phyloP scores from a whole-genome alignment of 208 protist species.

The Leishmania mexicana region DNA sequence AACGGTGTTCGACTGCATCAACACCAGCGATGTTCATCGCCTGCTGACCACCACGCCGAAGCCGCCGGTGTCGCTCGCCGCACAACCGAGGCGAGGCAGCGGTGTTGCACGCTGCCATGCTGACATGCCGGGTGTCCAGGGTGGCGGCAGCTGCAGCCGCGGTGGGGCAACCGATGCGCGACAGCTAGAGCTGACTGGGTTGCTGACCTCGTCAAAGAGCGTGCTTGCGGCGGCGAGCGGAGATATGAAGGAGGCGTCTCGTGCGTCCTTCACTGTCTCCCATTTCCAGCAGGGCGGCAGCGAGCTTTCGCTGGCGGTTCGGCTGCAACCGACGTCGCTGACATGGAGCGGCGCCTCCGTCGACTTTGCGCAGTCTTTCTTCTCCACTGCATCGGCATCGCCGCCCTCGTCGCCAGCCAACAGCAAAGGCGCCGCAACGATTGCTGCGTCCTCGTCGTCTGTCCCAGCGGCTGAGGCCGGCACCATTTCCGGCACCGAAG shows the following conservation, averaged over 20 bases:
- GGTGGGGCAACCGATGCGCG: neutral
- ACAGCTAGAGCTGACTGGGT: conserved; percentile 33
- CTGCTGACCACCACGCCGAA: conserved; percentile 50
- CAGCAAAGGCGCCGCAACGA: neutral
- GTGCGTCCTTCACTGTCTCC: conserved; percentile 22
- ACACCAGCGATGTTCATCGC: conserved; percentile 49
- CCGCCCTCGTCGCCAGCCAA: neutral
- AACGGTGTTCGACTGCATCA: conserved; percentile 65
- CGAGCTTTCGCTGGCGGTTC: conserved; percentile 36
- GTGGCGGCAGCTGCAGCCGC: neutral
- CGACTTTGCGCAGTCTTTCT: conserved; percentile 33
- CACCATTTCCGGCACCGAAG: conserved; percentile 28
- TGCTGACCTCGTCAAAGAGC: conserved; percentile 34
- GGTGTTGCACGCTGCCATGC: neutral
- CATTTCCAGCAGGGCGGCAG: conserved; percentile 35
- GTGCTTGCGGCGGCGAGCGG: conserved; percentile 14
- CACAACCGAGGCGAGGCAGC: neutral
- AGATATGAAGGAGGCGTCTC: neutral
- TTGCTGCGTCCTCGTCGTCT: neutral
- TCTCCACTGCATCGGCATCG: conserved; percentile 8
- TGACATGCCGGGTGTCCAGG: neutral
- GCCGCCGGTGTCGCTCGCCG: neutral
- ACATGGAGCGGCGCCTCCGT: conserved; percentile 40
- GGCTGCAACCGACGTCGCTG: conserved; percentile 60
- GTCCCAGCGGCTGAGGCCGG: neutral